Conservation (phyloP, 805 yeast species). For the Candida sonorensis region DNA sequence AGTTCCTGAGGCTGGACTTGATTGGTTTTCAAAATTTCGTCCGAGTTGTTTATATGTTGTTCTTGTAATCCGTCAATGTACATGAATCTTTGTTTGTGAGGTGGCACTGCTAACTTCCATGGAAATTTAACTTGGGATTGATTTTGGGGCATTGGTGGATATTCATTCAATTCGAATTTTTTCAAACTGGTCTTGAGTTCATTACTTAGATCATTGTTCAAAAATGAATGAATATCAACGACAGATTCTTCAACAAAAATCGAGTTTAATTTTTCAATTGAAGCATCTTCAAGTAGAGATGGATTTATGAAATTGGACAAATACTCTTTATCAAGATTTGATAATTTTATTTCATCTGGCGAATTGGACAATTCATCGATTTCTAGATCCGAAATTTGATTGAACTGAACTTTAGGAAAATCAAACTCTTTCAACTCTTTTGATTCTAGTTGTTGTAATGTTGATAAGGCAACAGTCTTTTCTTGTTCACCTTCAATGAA, state of each 20-base stretch:
- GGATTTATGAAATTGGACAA: constrained; percentile 52
- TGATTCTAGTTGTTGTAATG: constrained; percentile 73
- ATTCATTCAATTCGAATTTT: constrained; percentile 50
- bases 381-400: constrained; percentile 18
- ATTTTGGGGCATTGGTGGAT: constrained; percentile 45
- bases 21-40: constrained; percentile 26
- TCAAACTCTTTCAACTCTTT: constrained; percentile 73
- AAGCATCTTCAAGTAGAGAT: constrained; percentile 33
- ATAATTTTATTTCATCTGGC: constrained; percentile 20
- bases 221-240: constrained; percentile 56
- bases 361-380: constrained; percentile 23
- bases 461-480: constrained; percentile 62
- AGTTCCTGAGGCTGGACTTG: constrained; percentile 34
- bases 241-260: constrained; percentile 63
- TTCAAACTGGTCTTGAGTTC: constrained; percentile 42
- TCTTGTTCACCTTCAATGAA: constrained; percentile 79
- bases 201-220: constrained; percentile 48
- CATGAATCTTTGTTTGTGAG: constrained; percentile 84
- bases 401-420: constrained; percentile 56
- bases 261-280: constrained; percentile 37
- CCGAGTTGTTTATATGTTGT: constrained; percentile 26
- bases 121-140: constrained; percentile 55
- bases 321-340: constrained; percentile 39
- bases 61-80: constrained; percentile 63
- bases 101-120: constrained; percentile 90